A percentile compares a stretch with the other conserved stretches of the same genome.
Evolutionary conservation across 495 filamentous ascomycete genomes (phyloP).

Genomic region (Paragyromitra xinjiangensis): DNA sequence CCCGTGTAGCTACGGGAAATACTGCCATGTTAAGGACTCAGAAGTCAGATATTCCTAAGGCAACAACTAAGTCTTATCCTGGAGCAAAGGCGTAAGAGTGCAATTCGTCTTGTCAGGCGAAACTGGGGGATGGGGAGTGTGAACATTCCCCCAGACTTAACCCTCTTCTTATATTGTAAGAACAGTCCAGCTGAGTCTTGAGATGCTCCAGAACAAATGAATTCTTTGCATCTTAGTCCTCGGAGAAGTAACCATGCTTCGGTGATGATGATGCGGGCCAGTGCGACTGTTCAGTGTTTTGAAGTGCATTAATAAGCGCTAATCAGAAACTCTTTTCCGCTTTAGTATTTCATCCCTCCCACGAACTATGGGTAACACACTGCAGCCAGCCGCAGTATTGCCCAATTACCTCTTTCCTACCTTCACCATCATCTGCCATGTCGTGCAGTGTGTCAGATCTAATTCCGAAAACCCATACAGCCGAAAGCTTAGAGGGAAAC

Average conservation of each 20-base stretch:
- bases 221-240: not conserved
- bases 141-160: not conserved
- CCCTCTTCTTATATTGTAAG: slow-evolving; percentile 14
- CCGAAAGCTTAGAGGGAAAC: not conserved
- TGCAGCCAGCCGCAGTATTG: not conserved
- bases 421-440: not conserved
- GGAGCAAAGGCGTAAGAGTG: not conserved
- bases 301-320: too few relatives aligned
- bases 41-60: not conserved
- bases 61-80: not conserved
- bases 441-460: not conserved
- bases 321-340: not conserved
- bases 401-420: not conserved
- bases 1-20: not conserved
- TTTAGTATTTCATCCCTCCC: not conserved
- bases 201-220: not conserved
- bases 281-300: not conserved
- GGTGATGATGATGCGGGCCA: not conserved
- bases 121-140: not conserved
- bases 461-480: not conserved
- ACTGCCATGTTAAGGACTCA: slow-evolving; percentile 12
- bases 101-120: not conserved
- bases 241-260: slow-evolving; percentile 8
- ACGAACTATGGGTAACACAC: not conserved
- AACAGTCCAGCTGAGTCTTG: not conserved